A percentile compares a stretch with the other conserved stretches of the same genome.
Conservation (phyloP, 192 early-diverging fungal genomes). For the Lobulomyces angularis region DNA sequence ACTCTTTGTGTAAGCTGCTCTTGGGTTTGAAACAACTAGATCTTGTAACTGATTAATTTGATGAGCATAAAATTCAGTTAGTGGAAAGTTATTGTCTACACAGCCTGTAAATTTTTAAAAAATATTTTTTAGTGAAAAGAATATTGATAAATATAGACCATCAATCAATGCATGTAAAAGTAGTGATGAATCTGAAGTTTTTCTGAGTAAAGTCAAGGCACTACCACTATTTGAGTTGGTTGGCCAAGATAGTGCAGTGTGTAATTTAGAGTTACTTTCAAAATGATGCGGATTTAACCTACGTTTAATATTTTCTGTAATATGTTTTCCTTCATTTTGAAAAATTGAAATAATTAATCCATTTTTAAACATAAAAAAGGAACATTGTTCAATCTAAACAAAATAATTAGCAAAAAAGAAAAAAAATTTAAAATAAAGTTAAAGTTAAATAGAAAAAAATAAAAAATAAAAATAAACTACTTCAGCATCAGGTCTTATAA, state of each 20-base stretch:
- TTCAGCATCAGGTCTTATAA: too few species aligned
- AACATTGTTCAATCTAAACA: too few species aligned
- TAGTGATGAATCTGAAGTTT: slow-evolving; percentile 17
- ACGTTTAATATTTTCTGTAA: too few species aligned
- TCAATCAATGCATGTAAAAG: slow-evolving; percentile 21
- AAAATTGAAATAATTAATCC: slow-evolving; percentile 22
- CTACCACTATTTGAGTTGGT: slow-evolving; percentile 7
- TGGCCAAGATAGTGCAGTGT: slow-evolving; percentile 9
- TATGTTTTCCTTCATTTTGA: slow-evolving; percentile 9
- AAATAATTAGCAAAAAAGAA: too few species aligned
- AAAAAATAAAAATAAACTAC: too few species aligned
- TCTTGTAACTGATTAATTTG: slow-evolving; percentile 10
- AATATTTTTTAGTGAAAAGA: background rate
- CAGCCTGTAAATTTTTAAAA: background rate
- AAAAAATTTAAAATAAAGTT: too few species aligned
- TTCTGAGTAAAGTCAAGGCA: slow-evolving; percentile 10
- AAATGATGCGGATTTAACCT: too few species aligned
- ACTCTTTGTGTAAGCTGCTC: slow-evolving; percentile 14
- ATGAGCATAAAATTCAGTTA: slow-evolving; percentile 12
- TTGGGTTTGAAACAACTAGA: slow-evolving; percentile 10
- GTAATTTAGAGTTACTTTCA: too few species aligned
- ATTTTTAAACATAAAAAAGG: too few species aligned
- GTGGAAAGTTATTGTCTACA: slow-evolving; percentile 20
- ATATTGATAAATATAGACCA: slow-evolving; percentile 2
- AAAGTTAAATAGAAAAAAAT: too few species aligned